Percentiles rank a stretch among this genome's conserved stretches.
phyloP scores from a whole-genome alignment of 768 basidiomycete genomes.

The Cyclocybe cylindracea region DNA sequence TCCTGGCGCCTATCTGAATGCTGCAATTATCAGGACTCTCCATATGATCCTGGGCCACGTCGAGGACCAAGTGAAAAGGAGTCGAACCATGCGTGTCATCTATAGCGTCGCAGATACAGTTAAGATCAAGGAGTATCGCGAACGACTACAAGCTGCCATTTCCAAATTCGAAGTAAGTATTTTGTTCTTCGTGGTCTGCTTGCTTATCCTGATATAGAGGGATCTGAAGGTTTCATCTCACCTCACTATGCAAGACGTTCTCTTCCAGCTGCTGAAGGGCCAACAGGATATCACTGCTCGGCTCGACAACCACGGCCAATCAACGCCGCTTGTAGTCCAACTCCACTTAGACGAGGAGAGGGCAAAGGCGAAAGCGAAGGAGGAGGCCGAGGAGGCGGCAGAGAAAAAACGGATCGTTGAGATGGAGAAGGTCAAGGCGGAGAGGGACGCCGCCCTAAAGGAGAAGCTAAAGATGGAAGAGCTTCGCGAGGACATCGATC shows the following conservation, averaged over 20 bases:
- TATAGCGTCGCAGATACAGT: not conserved
- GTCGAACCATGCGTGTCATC: not conserved
- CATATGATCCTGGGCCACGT: not conserved
- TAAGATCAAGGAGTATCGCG: conserved; percentile 2
- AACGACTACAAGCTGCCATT: not conserved
- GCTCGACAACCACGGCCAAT: too few relatives aligned
- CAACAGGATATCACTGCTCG: not conserved
- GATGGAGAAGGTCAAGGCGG: too few relatives aligned
- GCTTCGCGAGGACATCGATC: too few relatives aligned
- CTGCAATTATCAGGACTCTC: not conserved
- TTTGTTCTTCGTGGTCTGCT: not conserved
- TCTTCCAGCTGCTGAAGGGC: not conserved
- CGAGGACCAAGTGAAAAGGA: not conserved
- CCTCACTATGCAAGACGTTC: not conserved
- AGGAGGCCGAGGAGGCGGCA: too few relatives aligned
- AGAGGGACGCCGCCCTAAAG: too few relatives aligned
- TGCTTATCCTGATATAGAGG: not conserved
- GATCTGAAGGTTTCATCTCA: not conserved
- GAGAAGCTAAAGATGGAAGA: too few relatives aligned
- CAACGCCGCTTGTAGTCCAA: too few relatives aligned
- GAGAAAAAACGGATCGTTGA: too few relatives aligned
- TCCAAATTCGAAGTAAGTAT: not conserved
- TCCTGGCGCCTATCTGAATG: too few relatives aligned
- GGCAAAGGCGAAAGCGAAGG: too few relatives aligned
- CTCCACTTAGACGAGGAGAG: too few relatives aligned